Evolutionary conservation across 805 yeast genomes (phyloP).

Genomic region (Myxozyma nipponensis): DNA sequence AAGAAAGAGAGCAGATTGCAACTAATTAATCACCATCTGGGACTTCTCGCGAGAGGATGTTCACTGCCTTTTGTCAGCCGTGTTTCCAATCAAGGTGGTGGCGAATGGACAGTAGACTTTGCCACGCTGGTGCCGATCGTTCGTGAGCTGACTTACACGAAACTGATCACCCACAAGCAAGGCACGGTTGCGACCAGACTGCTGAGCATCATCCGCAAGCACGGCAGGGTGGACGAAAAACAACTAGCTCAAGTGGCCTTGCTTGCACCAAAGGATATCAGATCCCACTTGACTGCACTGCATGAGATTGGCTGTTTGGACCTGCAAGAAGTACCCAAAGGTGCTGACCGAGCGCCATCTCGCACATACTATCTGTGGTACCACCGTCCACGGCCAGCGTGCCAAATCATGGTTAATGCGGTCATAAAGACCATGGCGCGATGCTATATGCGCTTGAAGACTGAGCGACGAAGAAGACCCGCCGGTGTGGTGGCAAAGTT

Average conservation of each 20-base stretch:
- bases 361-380: constrained; percentile 82
- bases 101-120: constrained; percentile 44
- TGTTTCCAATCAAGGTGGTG: constrained; percentile 52
- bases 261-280: constrained; percentile 70
- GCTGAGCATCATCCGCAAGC: constrained; percentile 67
- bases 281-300: constrained; percentile 65
- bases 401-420: constrained; percentile 46
- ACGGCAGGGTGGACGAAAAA: constrained; percentile 79
- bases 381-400: constrained; percentile 54
- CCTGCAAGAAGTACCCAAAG: constrained; percentile 89
- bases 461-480: constrained; percentile 53
- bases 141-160: constrained; percentile 36
- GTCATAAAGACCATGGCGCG: constrained; percentile 49
- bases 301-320: constrained; percentile 71
- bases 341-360: constrained; percentile 86
- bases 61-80: constrained; percentile 55
- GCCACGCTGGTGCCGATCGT: constrained; percentile 32
- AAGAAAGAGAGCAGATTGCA: constrained; percentile 11
- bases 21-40: constrained; percentile 49
- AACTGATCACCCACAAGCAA: constrained; percentile 35
- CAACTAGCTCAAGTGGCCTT: constrained; percentile 63
- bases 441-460: constrained; percentile 36
- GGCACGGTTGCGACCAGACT: constrained; percentile 62
- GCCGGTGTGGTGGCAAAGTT: constrained; percentile 67
- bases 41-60: constrained; percentile 51